These are phyloP conservation scores for Lactuca sativa DNA, from an alignment of 129 eudicot species.

Conservation along the genomic window DNA sequence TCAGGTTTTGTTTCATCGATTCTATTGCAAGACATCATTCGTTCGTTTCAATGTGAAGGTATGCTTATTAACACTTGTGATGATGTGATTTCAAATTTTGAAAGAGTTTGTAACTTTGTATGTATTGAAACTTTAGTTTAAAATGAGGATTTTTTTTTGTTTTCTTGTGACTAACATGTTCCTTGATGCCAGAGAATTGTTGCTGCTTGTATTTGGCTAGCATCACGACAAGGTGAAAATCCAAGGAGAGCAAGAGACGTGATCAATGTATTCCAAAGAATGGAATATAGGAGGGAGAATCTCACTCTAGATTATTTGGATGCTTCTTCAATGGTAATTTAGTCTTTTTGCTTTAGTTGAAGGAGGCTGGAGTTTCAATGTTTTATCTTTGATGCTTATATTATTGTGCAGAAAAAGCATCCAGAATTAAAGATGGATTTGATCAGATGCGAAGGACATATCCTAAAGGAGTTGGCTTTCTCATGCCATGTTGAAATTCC, in stretches of 20 bases:
- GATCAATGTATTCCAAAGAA: constrained; percentile 73
- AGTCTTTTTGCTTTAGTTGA: too few relatives aligned
- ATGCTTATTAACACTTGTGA: too few relatives aligned
- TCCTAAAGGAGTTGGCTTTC: constrained; percentile 86
- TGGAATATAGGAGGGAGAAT: constrained; percentile 89
- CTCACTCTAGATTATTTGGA: constrained; percentile 69
- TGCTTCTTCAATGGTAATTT: constrained; percentile 55
- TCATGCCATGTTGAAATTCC: constrained; percentile 95
- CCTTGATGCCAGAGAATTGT: constrained; percentile 53
- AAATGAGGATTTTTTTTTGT: too few relatives aligned
- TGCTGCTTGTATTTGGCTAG: constrained; percentile 96
- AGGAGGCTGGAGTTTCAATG: too few relatives aligned
- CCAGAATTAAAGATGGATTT: constrained; percentile 66
- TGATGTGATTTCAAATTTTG: too few relatives aligned
- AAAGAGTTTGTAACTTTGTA: too few relatives aligned
- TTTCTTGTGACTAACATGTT: too few relatives aligned
- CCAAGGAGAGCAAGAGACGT: constrained; percentile 85
- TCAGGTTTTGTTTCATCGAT: constrained; percentile 88
- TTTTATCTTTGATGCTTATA: not conserved
- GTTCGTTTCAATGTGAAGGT: constrained; percentile 77
- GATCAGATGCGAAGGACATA: constrained; percentile 74
- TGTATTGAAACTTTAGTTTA: too few relatives aligned
- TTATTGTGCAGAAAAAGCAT: constrained; percentile 49
- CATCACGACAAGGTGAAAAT: constrained; percentile 80
- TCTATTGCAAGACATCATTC: constrained; percentile 92